Percentiles rank a stretch among this genome's conserved stretches.
These are phyloP conservation scores for Cutaneotrichosporon sp. DNA, from an alignment of 1,284 basidiomycete genomes.

Conservation along the genomic window DNA sequence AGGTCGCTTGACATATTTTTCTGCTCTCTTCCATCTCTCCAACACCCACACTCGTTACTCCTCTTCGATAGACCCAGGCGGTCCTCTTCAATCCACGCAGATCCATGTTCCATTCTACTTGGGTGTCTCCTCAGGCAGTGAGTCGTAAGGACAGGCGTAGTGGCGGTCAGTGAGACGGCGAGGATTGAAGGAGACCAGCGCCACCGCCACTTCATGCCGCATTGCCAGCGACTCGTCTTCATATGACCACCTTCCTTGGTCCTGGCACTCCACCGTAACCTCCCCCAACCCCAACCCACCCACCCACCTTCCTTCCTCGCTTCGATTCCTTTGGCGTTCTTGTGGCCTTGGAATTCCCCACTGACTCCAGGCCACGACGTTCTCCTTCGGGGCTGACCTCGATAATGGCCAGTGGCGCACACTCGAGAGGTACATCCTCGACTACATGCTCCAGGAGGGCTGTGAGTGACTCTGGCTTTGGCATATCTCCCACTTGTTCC, in stretches of 20 bases:
- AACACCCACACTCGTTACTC: not conserved
- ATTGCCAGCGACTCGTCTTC: not conserved
- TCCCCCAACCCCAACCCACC: not conserved
- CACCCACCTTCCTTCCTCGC: not conserved
- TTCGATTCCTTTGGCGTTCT: not conserved
- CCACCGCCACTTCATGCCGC: not conserved
- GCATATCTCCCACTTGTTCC: too few relatives aligned
- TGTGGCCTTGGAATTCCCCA: not conserved
- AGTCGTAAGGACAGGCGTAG: not conserved
- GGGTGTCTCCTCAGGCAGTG: conserved; percentile 13
- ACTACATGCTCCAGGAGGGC: conserved; percentile 17
- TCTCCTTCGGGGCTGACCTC: conserved; percentile 9
- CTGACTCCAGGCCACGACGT: conserved; percentile 8
- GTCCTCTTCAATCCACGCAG: not conserved
- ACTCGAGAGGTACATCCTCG: conserved; percentile 11
- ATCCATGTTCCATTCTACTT: not conserved
- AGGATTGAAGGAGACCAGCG: not conserved
- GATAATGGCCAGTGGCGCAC: conserved; percentile 8
- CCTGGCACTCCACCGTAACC: not conserved
- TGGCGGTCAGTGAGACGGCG: not conserved
- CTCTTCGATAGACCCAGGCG: not conserved
- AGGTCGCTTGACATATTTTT: not conserved
- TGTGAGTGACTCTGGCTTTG: conserved; percentile 6
- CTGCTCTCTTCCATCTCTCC: not conserved
- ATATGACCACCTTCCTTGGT: not conserved